These are phyloP conservation scores for Ormosia semicastrata DNA, from an alignment of 306 rosid genomes.

Conservation along the genomic window DNA sequence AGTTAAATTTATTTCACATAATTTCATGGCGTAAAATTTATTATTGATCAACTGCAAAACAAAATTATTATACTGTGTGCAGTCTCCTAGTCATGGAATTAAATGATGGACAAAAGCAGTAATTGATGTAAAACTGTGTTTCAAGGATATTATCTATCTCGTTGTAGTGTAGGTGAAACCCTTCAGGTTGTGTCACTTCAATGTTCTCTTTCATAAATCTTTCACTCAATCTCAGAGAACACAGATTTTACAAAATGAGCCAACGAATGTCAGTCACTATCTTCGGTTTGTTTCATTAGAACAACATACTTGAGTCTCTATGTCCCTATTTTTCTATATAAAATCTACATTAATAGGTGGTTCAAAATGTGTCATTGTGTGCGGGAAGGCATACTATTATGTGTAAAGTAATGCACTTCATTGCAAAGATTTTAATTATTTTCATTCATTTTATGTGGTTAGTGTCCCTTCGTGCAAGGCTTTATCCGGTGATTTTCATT, in stretches of 20 bases:
- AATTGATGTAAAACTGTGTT: not conserved
- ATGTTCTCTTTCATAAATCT: not conserved
- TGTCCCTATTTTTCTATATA: not conserved
- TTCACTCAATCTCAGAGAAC: not conserved
- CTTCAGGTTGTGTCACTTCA: not conserved
- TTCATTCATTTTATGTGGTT: not conserved
- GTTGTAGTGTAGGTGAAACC: not conserved
- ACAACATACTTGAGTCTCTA: not conserved
- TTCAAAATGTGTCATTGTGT: not conserved
- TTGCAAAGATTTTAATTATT: not conserved
- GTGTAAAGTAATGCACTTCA: not conserved
- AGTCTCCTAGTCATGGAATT: slow-evolving; percentile 5
- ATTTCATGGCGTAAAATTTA: not conserved
- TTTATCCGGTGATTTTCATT: not conserved
- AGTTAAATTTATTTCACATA: not conserved
- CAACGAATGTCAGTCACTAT: not conserved
- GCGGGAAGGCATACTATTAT: not conserved
- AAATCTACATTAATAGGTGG: not conserved
- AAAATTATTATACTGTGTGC: not conserved
- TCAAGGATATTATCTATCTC: not conserved
- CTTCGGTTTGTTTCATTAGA: not conserved
- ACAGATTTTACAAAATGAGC: not conserved
- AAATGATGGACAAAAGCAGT: not conserved
- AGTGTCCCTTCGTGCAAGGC: not conserved
- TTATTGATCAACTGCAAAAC: not conserved